These are phyloP conservation scores for Panus rudis DNA, from an alignment of 768 basidiomycete species.

Conservation along the genomic window DNA sequence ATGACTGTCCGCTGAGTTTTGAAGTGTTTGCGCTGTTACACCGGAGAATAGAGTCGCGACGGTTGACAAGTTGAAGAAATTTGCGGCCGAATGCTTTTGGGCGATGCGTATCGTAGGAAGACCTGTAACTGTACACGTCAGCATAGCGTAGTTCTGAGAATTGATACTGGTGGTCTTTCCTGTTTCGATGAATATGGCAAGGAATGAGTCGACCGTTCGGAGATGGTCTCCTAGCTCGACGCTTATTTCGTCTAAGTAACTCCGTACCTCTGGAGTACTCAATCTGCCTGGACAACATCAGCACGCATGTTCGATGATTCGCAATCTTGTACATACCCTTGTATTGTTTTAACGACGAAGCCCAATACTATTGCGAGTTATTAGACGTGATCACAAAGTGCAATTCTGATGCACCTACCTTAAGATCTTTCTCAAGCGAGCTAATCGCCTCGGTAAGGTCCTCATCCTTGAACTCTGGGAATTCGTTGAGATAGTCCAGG, in stretches of 20 bases:
- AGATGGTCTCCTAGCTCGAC: constrained; percentile 5
- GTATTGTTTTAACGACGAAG: constrained; percentile 3
- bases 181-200: constrained; percentile 6
- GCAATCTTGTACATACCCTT: neutral
- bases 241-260: constrained; percentile 5
- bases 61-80: constrained; percentile 61
- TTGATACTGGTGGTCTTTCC: neutral
- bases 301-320: neutral
- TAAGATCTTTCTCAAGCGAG: constrained; percentile 3
- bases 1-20: constrained; percentile 45
- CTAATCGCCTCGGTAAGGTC: constrained; percentile 2
- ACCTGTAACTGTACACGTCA: no score
- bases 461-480: constrained; percentile 6
- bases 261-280: constrained; percentile 4
- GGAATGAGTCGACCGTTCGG: constrained; percentile 1
- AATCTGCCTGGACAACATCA: constrained; percentile 9
- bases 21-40: constrained; percentile 62
- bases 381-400: neutral
- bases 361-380: constrained; percentile 1
- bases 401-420: neutral
- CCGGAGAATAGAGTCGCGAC: constrained; percentile 69
- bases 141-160: neutral
- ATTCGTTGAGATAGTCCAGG: constrained; percentile 7
- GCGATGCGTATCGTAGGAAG: constrained; percentile 66
- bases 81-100: constrained; percentile 58